A percentile compares a stretch with the other conserved stretches of the same genome.
phyloP scores from a whole-genome alignment of 208 protist genomes.

The Wallacemonas sp. region DNA sequence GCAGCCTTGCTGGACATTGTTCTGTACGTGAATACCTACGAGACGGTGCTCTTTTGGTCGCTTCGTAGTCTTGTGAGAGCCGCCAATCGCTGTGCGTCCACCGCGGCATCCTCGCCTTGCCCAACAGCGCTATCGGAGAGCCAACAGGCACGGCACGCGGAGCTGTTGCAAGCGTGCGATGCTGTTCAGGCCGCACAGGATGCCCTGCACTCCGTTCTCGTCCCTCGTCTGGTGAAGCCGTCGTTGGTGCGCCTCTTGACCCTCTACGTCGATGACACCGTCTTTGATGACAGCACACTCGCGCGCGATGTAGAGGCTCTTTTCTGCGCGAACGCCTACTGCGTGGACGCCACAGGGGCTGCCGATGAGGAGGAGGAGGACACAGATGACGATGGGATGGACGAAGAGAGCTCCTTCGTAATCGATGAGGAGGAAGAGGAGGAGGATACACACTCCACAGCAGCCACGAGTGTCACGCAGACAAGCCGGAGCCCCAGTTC shows the following conservation, averaged over 20 bases:
- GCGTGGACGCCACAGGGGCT: conserved; percentile 3
- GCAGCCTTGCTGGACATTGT: conserved; percentile 41
- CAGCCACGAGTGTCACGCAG: no score
- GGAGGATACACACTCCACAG: no score
- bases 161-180: not conserved
- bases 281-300: conserved; percentile 8
- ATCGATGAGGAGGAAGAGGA: not conserved
- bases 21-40: conserved; percentile 43
- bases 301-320: conserved; percentile 6
- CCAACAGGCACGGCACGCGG: not conserved
- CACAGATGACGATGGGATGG: not conserved
- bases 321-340: conserved; percentile 1
- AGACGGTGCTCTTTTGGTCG: conserved; percentile 31
- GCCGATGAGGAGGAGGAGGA: not conserved
- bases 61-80: conserved; percentile 10
- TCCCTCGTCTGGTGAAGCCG: conserved; percentile 5
- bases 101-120: not conserved
- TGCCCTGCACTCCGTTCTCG: not conserved
- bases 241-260: not conserved
- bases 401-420: not conserved
- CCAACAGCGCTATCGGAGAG: not conserved
- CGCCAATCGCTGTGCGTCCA: not conserved
- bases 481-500: no score
- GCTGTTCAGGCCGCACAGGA: conserved; percentile 9
- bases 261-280: conserved; percentile 5